Evolutionary conservation across 2,329 filamentous ascomycete species (phyloP).

Genomic region (Ilyonectria mors-panacis): DNA sequence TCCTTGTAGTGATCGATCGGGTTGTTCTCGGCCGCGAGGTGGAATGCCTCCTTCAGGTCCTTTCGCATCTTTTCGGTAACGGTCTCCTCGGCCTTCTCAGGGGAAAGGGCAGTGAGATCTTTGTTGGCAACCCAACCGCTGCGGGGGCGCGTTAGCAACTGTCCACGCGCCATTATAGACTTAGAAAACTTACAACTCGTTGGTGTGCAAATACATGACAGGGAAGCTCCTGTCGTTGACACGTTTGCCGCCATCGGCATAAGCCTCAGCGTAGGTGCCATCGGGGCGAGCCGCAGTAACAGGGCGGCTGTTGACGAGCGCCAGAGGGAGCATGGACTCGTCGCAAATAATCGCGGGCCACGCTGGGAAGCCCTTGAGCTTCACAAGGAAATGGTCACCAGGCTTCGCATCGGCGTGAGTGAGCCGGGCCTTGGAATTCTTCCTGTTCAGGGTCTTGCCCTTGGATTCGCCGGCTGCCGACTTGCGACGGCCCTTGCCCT

Average conservation of each 20-base stretch:
- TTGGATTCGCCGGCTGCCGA: slow-evolving; percentile 79
- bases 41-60: slow-evolving; percentile 82
- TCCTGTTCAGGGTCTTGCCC: slow-evolving; percentile 87
- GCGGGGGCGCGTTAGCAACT: slow-evolving; percentile 32
- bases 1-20: slow-evolving; percentile 87
- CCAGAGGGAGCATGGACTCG: slow-evolving; percentile 91
- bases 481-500: slow-evolving; percentile 77
- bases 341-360: slow-evolving; percentile 97
- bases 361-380: slow-evolving; percentile 93
- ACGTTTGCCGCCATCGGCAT: slow-evolving; percentile 89
- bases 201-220: slow-evolving; percentile 94
- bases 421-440: slow-evolving; percentile 82
- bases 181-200: slow-evolving; percentile 87
- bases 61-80: slow-evolving; percentile 86
- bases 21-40: slow-evolving; percentile 83
- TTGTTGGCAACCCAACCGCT: slow-evolving; percentile 95
- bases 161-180: neutral
- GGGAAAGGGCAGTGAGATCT: slow-evolving; percentile 82
- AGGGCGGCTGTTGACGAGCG: slow-evolving; percentile 82
- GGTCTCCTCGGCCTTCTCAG: slow-evolving; percentile 77
- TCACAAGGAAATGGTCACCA: slow-evolving; percentile 92
- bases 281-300: slow-evolving; percentile 87
- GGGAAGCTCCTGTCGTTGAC: slow-evolving; percentile 89
- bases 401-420: slow-evolving; percentile 85
- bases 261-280: slow-evolving; percentile 90